phyloP scores from a whole-genome alignment of 202 grass and related monocot genomes.

The Schoenoplectus tabernaemontani region DNA sequence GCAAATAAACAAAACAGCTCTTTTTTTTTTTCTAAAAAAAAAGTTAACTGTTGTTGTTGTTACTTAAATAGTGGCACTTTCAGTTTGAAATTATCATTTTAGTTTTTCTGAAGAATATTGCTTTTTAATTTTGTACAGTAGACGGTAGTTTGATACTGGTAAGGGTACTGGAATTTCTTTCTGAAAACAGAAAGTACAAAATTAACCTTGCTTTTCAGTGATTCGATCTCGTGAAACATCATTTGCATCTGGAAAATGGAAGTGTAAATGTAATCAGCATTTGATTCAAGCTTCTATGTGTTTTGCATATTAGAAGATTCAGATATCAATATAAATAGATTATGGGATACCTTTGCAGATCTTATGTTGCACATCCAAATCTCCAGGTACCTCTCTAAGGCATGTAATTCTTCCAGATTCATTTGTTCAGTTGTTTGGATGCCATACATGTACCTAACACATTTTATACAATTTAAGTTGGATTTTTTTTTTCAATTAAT shows the following conservation, averaged over 20 bases:
- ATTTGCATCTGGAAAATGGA: constrained; percentile 69
- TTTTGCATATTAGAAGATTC: background rate
- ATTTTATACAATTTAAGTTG: background rate
- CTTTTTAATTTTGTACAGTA: background rate
- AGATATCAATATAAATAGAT: background rate
- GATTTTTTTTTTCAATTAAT: background rate
- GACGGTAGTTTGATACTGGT: background rate
- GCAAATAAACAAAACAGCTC: background rate
- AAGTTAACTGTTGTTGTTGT: background rate
- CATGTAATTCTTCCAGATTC: constrained; percentile 70
- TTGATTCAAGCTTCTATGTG: background rate
- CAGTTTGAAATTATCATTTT: background rate
- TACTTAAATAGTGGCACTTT: background rate
- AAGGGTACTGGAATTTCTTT: background rate
- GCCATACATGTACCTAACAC: constrained; percentile 66
- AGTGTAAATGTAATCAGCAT: background rate
- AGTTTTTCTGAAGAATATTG: constrained; percentile 4
- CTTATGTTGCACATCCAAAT: constrained; percentile 95
- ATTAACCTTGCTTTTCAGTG: constrained; percentile 74
- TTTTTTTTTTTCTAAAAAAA: background rate
- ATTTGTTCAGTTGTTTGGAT: constrained; percentile 65
- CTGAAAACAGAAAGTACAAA: background rate
- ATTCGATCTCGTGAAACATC: constrained; percentile 96
- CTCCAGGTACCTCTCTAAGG: constrained; percentile 69
- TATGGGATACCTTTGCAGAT: constrained; percentile 57